Evolutionary conservation across 73 alveolate species (phyloP), one percentile per base, ranked within the genome.

Genomic region (Symbiodinium natans): DNA sequence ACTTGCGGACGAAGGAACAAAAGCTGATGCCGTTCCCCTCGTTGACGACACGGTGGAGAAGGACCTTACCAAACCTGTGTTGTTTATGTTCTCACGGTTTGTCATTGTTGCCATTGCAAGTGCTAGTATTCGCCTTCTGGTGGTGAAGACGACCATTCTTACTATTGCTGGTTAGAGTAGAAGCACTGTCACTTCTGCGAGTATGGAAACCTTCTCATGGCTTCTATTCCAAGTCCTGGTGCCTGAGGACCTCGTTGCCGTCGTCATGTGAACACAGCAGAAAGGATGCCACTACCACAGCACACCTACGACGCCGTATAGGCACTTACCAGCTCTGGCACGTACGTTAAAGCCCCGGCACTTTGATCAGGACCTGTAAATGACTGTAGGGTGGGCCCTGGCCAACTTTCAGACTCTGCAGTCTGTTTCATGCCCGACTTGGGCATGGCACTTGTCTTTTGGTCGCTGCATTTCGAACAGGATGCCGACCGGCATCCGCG

Each of bases 221-320:
- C 31, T 56, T 56, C 74, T 56, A 56, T 13, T 56, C 74, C 74
- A 56, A 56, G 74, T 56, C 74, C 74, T 8, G 74, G 74, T 56
- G 74, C 74, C 74, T 56, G 33, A 56, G 31, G 74, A 56, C 74
- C 74, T 56, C 74, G 74, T n/a, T n/a, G n/a, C n/a, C n/a, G n/a
- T 56, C 74, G 5, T 5, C 74, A 56, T 56, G 74, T 56, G 74
- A 56, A 19, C 11, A 43, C 33, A 56, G 74, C 74, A 56, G 15
- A 8, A 56, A 19, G 25, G 74, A 13, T 56, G 74, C 74, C 74
- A 56, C 21, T 46, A 46, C 59, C 6, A 46, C 59, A 46, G 59
- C 59, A 46, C 59, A 46, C 59, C 59, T 46, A 46, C 59, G n/a
- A n/a, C n/a, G 59, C 59, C 59, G 59, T 46, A 46, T 46, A 6